Conservation (phyloP, 768 basidiomycete species). For the Leccinum arenicola region DNA sequence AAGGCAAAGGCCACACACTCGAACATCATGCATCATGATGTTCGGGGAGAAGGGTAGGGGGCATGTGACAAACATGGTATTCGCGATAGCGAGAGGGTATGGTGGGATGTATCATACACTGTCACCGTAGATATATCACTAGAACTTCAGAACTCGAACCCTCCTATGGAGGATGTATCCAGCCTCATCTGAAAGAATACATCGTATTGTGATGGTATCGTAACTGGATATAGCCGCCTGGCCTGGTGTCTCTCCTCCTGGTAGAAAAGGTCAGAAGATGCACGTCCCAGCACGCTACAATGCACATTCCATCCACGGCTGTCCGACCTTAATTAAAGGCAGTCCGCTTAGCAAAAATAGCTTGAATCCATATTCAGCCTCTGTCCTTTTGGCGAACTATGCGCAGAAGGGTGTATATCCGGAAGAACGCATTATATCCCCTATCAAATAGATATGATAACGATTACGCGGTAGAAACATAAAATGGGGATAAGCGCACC, state of each 20-base stretch:
- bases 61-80: neutral
- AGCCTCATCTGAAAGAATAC: neutral
- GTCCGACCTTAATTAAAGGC: constrained; percentile 19
- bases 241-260: constrained; percentile 1
- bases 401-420: constrained; percentile 26
- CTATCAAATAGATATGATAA: constrained; percentile 5
- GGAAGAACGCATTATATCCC: constrained; percentile 17
- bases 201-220: neutral
- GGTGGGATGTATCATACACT: neutral
- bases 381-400: constrained; percentile 19
- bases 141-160: neutral
- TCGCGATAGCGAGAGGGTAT: neutral
- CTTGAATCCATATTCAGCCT: constrained; percentile 10
- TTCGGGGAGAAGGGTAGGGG: neutral
- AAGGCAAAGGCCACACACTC: neutral
- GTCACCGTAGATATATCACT: neutral
- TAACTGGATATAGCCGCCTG: neutral
- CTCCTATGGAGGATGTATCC: neutral
- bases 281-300: constrained; percentile 10
- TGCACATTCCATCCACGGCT: constrained; percentile 9
- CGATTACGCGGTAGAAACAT: neutral
- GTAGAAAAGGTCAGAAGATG: constrained; percentile 17
- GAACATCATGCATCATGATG: neutral
- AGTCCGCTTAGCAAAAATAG: constrained; percentile 12
- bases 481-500: constrained; percentile 16